phyloP scores from a whole-genome alignment of 2,329 filamentous ascomycete species.

The Penicillium fuscoglaucum region DNA sequence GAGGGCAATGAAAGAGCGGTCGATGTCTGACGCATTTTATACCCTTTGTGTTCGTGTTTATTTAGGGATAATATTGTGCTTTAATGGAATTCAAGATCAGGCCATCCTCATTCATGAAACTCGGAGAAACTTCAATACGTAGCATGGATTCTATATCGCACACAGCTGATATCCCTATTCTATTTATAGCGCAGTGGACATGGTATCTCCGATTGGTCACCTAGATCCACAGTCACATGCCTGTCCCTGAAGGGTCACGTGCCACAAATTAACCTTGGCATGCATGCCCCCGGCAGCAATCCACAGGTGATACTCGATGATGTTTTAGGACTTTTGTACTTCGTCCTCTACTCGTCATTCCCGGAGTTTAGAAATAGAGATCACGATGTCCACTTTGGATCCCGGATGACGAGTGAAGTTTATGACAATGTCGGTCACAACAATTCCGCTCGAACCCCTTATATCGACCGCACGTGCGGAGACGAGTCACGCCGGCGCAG shows the following conservation, averaged over 20 bases:
- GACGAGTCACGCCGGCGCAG: slow-evolving; percentile 7
- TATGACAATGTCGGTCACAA: slow-evolving; percentile 10
- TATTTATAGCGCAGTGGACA: background rate
- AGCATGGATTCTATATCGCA: background rate
- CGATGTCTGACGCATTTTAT: slow-evolving; percentile 1
- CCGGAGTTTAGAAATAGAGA: too few species aligned
- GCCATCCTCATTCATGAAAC: background rate
- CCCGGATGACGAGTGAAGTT: background rate
- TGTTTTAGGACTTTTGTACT: background rate
- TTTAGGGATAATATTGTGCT: background rate
- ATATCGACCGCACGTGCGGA: slow-evolving; percentile 8
- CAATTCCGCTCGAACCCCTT: slow-evolving; percentile 11
- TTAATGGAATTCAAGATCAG: background rate
- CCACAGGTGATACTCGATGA: background rate
- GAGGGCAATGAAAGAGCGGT: background rate
- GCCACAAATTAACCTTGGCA: background rate
- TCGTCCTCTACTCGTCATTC: background rate
- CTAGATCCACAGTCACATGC: background rate
- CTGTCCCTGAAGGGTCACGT: background rate
- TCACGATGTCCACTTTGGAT: slow-evolving; percentile 4
- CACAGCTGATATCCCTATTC: background rate
- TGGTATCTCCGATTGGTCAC: background rate
- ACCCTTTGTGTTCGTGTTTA: background rate
- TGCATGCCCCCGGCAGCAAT: background rate
- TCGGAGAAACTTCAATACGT: background rate